Evolutionary conservation across 2,329 filamentous ascomycete genomes (phyloP).

Genomic region (Sporothrix euskadiensis): DNA sequence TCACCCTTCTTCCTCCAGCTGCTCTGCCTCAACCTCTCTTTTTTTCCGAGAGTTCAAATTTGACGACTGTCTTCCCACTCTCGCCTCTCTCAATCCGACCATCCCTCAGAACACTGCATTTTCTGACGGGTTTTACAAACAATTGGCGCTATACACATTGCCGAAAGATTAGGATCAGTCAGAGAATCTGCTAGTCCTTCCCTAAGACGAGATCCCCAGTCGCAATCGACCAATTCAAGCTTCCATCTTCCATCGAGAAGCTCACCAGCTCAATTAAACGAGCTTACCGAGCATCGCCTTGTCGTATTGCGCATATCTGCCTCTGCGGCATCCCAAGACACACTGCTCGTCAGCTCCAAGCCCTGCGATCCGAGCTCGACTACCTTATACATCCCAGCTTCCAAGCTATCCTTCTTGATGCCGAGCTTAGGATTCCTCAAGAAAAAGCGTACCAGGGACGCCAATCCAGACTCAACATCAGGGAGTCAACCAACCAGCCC

Average conservation of each 20-base stretch:
- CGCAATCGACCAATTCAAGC: background rate
- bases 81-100: too few species aligned
- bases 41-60: background rate
- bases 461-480: slow-evolving; percentile 67
- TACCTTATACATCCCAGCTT: slow-evolving; percentile 1
- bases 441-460: slow-evolving; percentile 98
- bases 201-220: background rate
- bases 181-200: background rate
- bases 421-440: slow-evolving; percentile 94
- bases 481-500: slow-evolving; percentile 66
- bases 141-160: background rate
- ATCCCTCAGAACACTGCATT: background rate
- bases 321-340: background rate
- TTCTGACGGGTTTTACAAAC: background rate
- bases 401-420: slow-evolving; percentile 56
- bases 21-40: background rate
- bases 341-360: background rate
- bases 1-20: background rate
- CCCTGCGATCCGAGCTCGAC: slow-evolving; percentile 10
- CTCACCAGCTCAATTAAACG: background rate
- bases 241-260: background rate
- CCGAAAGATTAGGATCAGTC: background rate
- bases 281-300: background rate
- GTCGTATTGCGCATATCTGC: slow-evolving; percentile 5
- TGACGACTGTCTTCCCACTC: background rate